Evolutionary conservation across 2,329 filamentous ascomycete genomes (phyloP).

Genomic region (Thielaviopsis euricoi): DNA sequence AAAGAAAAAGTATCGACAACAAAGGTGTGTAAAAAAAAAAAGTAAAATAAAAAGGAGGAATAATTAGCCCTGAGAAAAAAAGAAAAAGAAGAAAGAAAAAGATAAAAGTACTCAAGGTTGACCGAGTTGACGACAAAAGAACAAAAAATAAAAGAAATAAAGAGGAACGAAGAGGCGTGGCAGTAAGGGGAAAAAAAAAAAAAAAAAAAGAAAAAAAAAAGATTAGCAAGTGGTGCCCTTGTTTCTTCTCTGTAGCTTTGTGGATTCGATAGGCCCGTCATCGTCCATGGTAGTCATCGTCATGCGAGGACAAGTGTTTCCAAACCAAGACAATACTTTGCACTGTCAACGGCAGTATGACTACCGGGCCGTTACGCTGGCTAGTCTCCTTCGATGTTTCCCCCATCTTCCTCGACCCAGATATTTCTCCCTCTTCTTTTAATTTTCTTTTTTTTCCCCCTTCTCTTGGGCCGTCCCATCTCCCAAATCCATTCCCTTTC

Average conservation of each 20-base stretch:
- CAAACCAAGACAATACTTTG: neutral
- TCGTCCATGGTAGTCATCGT: neutral
- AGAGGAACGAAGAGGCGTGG: neutral
- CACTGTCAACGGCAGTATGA: too few relatives aligned
- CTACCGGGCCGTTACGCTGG: neutral
- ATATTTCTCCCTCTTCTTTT: too few relatives aligned
- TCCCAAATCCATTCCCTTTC: too few relatives aligned
- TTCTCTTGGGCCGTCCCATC: too few relatives aligned
- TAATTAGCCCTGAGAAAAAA: neutral
- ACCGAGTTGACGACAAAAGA: too few relatives aligned
- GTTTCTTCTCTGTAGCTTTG: too few relatives aligned
- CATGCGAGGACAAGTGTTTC: too few relatives aligned
- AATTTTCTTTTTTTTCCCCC: too few relatives aligned
- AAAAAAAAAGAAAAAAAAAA: conserved; percentile 1
- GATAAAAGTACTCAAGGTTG: neutral
- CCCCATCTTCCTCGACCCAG: neutral
- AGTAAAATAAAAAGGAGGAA: too few relatives aligned
- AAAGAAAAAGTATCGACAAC: too few relatives aligned
- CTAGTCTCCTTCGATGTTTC: neutral
- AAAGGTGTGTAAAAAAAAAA: too few relatives aligned
- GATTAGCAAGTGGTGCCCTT: too few relatives aligned
- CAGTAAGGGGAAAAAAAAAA: neutral
- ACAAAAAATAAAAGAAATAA: neutral
- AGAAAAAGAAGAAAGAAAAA: neutral
- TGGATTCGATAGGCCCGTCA: neutral